These are phyloP conservation scores for Monosporascus sp. DNA, from an alignment of 2,329 filamentous ascomycete genomes.

Conservation along the genomic window DNA sequence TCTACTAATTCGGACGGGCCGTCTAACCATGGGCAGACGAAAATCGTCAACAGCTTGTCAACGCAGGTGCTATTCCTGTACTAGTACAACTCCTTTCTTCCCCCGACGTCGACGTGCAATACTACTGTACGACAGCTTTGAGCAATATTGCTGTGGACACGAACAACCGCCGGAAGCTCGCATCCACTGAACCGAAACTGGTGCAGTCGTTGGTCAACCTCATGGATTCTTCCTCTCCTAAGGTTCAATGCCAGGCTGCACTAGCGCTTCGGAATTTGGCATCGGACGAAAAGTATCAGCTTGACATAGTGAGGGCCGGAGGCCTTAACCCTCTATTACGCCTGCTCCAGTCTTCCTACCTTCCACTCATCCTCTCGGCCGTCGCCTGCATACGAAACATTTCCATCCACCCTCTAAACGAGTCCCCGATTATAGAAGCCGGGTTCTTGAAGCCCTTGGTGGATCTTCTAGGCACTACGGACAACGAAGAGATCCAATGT, in stretches of 20 bases:
- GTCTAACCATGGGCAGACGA: constrained; percentile 59
- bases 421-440: constrained; percentile 97
- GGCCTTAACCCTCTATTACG: constrained; percentile 81
- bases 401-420: constrained; percentile 94
- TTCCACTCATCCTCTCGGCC: constrained; percentile 91
- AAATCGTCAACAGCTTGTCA: constrained; percentile 94
- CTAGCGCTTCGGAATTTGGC: constrained; percentile 90
- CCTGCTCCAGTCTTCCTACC: constrained; percentile 89
- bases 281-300: constrained; percentile 97
- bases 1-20: neutral
- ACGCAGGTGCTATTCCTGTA: constrained; percentile 95
- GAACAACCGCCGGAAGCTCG: constrained; percentile 83
- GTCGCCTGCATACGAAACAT: constrained; percentile 99
- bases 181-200: constrained; percentile 82
- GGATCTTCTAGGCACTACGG: constrained; percentile 86
- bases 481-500: constrained; percentile 98
- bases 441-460: constrained; percentile 93
- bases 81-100: constrained; percentile 92
- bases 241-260: constrained; percentile 96
- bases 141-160: constrained; percentile 98
- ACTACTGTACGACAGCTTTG: constrained; percentile 96
- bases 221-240: constrained; percentile 96
- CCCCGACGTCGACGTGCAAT: constrained; percentile 93
- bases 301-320: constrained; percentile 89
- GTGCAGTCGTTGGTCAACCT: constrained; percentile 91